These are phyloP conservation scores for Diaporthe sp. DNA, from an alignment of 2,329 filamentous ascomycete genomes.

Conservation along the genomic window DNA sequence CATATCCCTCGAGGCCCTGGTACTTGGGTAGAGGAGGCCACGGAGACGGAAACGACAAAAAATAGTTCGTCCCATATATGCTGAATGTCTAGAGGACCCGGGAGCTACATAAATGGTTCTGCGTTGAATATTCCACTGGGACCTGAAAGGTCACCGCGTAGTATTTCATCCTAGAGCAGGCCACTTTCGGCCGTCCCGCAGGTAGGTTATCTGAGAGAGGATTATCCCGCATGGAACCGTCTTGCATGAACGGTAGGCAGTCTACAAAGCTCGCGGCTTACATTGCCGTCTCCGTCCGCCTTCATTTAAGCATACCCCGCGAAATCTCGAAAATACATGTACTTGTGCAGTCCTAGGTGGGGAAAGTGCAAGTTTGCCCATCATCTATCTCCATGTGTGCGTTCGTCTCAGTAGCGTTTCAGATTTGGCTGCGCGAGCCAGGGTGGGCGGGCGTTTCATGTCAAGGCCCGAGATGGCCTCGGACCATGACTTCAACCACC, in stretches of 20 bases:
- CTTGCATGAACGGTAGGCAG: not conserved
- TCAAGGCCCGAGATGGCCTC: constrained; percentile 27
- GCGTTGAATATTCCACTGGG: not conserved
- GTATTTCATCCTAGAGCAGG: not conserved
- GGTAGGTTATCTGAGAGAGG: not conserved
- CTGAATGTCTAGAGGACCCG: not conserved
- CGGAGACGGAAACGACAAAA: not conserved
- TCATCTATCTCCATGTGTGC: constrained; percentile 10
- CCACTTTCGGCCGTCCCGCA: not conserved
- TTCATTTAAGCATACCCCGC: constrained; percentile 17
- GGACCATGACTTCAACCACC: constrained; percentile 17
- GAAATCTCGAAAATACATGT: not conserved
- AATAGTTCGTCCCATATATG: constrained; percentile 21
- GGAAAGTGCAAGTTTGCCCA: constrained; percentile 6
- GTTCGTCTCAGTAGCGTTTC: constrained; percentile 48
- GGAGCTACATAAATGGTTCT: not conserved
- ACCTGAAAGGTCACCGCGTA: not conserved
- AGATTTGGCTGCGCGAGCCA: constrained; percentile 38
- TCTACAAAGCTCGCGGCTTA: not conserved
- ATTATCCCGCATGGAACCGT: not conserved
- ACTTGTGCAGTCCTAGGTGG: not conserved
- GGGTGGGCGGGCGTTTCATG: constrained; percentile 28
- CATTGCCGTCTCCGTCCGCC: not conserved
- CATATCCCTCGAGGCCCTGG: too few relatives aligned
- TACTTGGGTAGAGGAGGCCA: not conserved